Conservation (phyloP, 2,329 filamentous ascomycete species). For the Penicillium nordicum region DNA sequence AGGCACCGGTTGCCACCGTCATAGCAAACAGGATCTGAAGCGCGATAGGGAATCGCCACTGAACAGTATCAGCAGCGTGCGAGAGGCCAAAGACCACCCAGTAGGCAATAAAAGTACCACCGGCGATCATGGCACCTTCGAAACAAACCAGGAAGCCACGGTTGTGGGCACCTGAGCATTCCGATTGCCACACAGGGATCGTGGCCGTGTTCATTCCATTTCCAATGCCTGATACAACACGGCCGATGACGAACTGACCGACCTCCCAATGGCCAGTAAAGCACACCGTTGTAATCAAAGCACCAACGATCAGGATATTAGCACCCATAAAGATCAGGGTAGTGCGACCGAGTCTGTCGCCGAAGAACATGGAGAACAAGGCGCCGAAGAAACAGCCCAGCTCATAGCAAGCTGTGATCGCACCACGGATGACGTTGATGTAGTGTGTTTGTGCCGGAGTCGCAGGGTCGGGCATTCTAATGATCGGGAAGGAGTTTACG, state of each 20-base stretch:
- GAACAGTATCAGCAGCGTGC: slow-evolving; percentile 28
- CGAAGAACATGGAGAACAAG: slow-evolving; percentile 20
- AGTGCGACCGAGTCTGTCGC: slow-evolving; percentile 22
- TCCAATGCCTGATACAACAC: slow-evolving; percentile 30
- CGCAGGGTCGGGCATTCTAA: slow-evolving; percentile 21
- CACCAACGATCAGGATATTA: slow-evolving; percentile 39
- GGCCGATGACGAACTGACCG: slow-evolving; percentile 37
- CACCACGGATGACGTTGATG: slow-evolving; percentile 44
- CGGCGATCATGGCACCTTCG: slow-evolving; percentile 31
- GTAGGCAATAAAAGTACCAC: slow-evolving; percentile 34
- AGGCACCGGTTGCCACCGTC: slow-evolving; percentile 16
- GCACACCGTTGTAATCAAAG: slow-evolving; percentile 17
- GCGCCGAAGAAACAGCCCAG: slow-evolving; percentile 39
- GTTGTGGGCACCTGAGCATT: slow-evolving; percentile 25
- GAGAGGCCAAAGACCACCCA: slow-evolving; percentile 38
- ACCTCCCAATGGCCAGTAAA: slow-evolving; percentile 13
- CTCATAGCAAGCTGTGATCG: slow-evolving; percentile 51
- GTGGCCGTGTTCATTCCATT: slow-evolving; percentile 31
- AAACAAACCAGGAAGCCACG: slow-evolving; percentile 28
- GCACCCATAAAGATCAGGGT: slow-evolving; percentile 52
- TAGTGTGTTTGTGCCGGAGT: slow-evolving; percentile 23
- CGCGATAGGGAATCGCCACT: slow-evolving; percentile 48
- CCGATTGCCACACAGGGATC: slow-evolving; percentile 35
- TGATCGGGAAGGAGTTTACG: slow-evolving; percentile 12
- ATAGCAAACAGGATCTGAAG: slow-evolving; percentile 46